phyloP scores from a whole-genome alignment of 805 yeast species.

The Saccharomycopsis sp. region DNA sequence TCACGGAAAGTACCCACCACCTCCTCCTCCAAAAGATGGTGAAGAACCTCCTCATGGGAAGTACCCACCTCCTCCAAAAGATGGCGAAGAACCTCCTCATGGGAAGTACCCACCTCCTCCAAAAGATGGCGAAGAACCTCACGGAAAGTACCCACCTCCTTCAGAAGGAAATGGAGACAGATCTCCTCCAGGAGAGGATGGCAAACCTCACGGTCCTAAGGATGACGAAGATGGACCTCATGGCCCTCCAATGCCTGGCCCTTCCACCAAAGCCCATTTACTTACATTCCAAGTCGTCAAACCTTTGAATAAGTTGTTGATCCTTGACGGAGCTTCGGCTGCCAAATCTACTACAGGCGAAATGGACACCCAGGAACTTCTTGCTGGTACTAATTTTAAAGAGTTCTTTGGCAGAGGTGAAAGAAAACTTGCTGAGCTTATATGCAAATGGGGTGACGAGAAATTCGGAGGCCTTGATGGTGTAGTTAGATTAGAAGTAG shows the following conservation, averaged over 20 bases:
- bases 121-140: not conserved
- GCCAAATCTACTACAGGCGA: conserved; percentile 51
- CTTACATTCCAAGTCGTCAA: conserved; percentile 42
- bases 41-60: not conserved
- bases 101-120: not conserved
- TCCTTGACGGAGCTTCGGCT: conserved; percentile 67
- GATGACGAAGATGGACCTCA: conserved; percentile 17
- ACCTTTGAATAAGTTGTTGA: conserved; percentile 44
- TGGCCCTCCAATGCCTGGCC: conserved; percentile 17
- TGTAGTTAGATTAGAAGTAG: conserved; percentile 49
- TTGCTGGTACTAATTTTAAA: conserved; percentile 31
- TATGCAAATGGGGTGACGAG: conserved; percentile 51
- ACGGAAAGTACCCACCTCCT: not conserved
- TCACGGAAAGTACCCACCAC: too few relatives aligned
- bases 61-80: too few relatives aligned
- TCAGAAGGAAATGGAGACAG: not conserved
- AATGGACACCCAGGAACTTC: conserved; percentile 50
- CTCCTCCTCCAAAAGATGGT: not conserved
- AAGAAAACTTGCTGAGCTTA: conserved; percentile 38
- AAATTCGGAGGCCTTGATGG: conserved; percentile 52
- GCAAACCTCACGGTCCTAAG: not conserved
- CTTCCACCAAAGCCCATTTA: conserved; percentile 23
- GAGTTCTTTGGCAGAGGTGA: conserved; percentile 32
- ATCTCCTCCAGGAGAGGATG: not conserved
- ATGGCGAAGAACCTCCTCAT: not conserved